Base-by-base conservation (phyloP, 2,329 filamentous ascomycete genomes). In the Aspergillus sp. region DNA sequence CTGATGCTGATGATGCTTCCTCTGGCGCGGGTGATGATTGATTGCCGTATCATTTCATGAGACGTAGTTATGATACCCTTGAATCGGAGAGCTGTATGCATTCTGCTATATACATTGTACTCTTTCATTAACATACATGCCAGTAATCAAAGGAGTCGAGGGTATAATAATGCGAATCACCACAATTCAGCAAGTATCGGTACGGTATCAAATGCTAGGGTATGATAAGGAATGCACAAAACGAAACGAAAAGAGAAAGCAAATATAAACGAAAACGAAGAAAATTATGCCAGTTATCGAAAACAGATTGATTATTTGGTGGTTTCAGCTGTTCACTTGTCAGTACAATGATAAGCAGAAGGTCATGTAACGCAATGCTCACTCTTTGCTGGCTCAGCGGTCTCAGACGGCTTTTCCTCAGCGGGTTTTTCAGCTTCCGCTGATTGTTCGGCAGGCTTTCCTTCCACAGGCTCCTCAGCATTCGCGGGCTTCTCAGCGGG, bases 1-100 rank as follows among this genome's bases (percentile, higher is more conserved):
- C 34, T 5, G 53, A 53, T 42, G 53, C 41, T 29, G 52, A 52
- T 43, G 57, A 48, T 26, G 56, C 57, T 3, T 54, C 47, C 10
- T 42, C 50, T 35, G 48, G 44, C 33, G 50, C 33, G 26, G 51
- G 47, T 32, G 42, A 54, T 19, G 19, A 19, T 19, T 19, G 30
- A 48, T 19, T 19, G 19, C 19, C 19, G 19, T 19, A 19, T 19
- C 19, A 19, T 19, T 19, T 2, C 19, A 19, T 26, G 36, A 7
- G 5, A 7, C 27, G 36, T 19, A 7, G 5, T 39, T 39, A 26
- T 39, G 38, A 40, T 30, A 32, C 33, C 44, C 36, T 35, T 44
- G 33, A 38, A 29, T 10, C 29, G 29, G 29, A 27, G 10, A 8
- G 7, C 7, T 10, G 36, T 4, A 28, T 34, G 26, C 36, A 26